phyloP scores from a whole-genome alignment of 768 basidiomycete species.

The Tricholoma flavovirens region DNA sequence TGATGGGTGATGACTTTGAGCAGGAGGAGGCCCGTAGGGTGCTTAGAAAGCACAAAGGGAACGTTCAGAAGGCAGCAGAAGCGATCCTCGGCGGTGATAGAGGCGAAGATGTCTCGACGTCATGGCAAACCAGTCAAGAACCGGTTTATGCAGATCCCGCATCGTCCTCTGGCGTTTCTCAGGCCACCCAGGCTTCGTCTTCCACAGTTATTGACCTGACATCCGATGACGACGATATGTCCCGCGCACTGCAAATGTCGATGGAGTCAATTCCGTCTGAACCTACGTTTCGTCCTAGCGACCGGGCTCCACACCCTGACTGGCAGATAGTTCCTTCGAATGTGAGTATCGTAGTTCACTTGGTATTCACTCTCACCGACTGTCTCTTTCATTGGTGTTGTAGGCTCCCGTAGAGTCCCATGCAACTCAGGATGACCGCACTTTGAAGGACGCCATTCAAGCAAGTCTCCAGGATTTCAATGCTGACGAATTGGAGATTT shows the following conservation, averaged over 20 bases:
- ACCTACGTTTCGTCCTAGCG: constrained; percentile 51
- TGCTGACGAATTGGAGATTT: constrained; percentile 44
- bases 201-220: constrained; percentile 56
- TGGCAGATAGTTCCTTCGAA: constrained; percentile 71
- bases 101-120: constrained; percentile 23
- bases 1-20: constrained; percentile 34
- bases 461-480: constrained; percentile 57
- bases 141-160: constrained; percentile 11
- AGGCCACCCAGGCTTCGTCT: constrained; percentile 13
- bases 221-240: constrained; percentile 46
- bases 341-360: constrained; percentile 30
- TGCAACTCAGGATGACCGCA: constrained; percentile 51
- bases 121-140: constrained; percentile 19
- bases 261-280: constrained; percentile 33
- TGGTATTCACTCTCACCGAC: background rate
- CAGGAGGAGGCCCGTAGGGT: constrained; percentile 47
- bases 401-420: constrained; percentile 29
- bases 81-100: constrained; percentile 50
- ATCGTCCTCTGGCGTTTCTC: constrained; percentile 6
- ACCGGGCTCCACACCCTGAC: constrained; percentile 55
- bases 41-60: constrained; percentile 53
- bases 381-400: constrained; percentile 7
- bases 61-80: constrained; percentile 50
- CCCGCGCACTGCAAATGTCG: constrained; percentile 49
- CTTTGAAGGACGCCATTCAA: constrained; percentile 64